Percentiles rank a stretch among this genome's conserved stretches.
phyloP scores from a whole-genome alignment of 2,329 filamentous ascomycete genomes.

The Scedosporium apiospermum region DNA sequence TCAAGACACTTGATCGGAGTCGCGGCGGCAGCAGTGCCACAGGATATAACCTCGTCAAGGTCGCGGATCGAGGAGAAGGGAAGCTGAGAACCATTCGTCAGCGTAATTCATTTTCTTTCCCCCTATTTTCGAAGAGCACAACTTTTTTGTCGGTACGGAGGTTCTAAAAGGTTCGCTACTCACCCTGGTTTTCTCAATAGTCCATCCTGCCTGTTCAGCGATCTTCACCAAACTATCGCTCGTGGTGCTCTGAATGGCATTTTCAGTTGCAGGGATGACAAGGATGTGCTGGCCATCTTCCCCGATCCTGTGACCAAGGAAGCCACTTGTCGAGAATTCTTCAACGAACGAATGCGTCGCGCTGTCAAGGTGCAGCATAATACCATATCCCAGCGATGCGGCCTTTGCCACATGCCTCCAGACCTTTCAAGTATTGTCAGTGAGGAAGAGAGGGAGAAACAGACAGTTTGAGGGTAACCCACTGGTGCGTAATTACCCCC shows the following conservation, averaged over 20 bases:
- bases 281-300: constrained; percentile 22
- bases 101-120: no score
- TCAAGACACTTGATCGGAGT: neutral
- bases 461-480: no score
- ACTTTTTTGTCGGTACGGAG: no score
- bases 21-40: neutral
- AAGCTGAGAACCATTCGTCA: no score
- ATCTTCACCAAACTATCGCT: constrained; percentile 41
- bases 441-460: no score
- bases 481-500: constrained; percentile 78
- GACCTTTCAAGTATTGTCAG: no score
- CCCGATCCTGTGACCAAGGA: constrained; percentile 60
- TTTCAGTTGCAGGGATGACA: constrained; percentile 56
- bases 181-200: neutral
- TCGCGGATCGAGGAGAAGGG: no score
- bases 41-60: neutral
- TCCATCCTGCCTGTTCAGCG: neutral
- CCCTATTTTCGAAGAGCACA: no score
- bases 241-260: constrained; percentile 70
- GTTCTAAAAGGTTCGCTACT: neutral
- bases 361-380: constrained; percentile 77
- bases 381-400: constrained; percentile 37
- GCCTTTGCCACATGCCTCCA: no score
- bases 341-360: constrained; percentile 68
- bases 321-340: constrained; percentile 79